These are phyloP conservation scores for Rhizophagus clarus DNA, from an alignment of 192 early-diverging fungal species.

Conservation along the genomic window DNA sequence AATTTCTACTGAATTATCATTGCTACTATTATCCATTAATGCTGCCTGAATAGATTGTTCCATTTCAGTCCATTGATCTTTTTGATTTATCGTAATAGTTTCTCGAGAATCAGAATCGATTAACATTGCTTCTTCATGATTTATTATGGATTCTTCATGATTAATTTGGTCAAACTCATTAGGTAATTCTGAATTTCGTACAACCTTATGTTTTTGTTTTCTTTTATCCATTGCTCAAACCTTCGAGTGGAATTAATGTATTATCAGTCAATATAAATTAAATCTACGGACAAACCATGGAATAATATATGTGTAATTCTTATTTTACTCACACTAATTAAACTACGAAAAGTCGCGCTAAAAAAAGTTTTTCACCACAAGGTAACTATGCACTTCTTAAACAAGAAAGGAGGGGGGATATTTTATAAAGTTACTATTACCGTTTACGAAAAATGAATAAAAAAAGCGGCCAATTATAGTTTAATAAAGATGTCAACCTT, in stretches of 20 bases:
- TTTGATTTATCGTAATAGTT: not conserved
- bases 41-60: not conserved
- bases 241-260: not conserved
- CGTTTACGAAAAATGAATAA: too few species aligned
- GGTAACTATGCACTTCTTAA: too few species aligned
- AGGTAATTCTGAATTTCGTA: not conserved
- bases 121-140: not conserved
- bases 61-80: not conserved
- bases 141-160: not conserved
- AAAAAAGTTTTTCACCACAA: too few species aligned
- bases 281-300: not conserved
- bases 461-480: too few species aligned
- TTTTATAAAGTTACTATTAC: too few species aligned
- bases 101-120: not conserved
- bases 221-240: not conserved
- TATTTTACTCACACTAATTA: too few species aligned
- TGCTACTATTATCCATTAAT: not conserved
- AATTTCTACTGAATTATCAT: not conserved
- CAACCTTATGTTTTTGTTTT: not conserved
- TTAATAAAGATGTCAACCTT: too few species aligned
- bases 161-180: not conserved
- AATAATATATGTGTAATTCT: not conserved
- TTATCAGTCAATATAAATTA: not conserved
- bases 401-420: too few species aligned
- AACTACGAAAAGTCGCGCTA: too few species aligned